Percentiles rank a stretch among this genome's conserved stretches.
phyloP scores from a whole-genome alignment of 768 basidiomycete species.

The Amanita rimosa region DNA sequence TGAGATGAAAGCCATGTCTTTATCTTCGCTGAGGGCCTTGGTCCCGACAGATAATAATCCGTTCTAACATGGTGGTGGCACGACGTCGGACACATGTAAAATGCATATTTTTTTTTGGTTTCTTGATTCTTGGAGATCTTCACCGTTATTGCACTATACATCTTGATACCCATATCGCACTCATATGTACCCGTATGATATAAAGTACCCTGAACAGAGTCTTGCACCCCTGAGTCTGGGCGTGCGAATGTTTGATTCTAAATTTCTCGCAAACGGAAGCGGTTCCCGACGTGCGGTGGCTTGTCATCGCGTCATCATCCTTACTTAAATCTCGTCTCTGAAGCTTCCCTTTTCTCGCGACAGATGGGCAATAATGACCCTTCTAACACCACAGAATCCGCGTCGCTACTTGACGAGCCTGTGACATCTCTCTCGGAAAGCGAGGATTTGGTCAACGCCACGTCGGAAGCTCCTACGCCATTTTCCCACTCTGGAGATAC shows the following conservation, averaged over 20 bases:
- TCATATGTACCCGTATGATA: not conserved
- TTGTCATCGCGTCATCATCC: not conserved
- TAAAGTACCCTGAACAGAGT: too few species aligned
- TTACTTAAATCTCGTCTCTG: not conserved
- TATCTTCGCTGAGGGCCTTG: constrained; percentile 18
- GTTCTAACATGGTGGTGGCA: too few species aligned
- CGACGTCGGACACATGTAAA: too few species aligned
- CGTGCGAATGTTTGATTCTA: constrained; percentile 1
- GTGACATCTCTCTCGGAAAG: constrained; percentile 14
- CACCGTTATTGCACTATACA: too few species aligned
- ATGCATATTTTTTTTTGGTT: too few species aligned
- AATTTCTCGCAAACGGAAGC: not conserved
- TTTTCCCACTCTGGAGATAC: constrained; percentile 20
- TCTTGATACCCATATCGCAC: too few species aligned
- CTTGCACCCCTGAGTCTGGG: not conserved
- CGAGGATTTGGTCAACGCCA: constrained; percentile 11
- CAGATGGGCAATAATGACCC: not conserved
- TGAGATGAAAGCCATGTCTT: constrained; percentile 23
- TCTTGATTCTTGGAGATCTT: too few species aligned
- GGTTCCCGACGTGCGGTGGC: too few species aligned
- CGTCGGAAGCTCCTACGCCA: constrained; percentile 17
- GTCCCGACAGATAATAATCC: not conserved
- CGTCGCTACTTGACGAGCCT: constrained; percentile 1
- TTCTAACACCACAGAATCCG: not conserved
- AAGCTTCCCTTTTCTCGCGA: not conserved